Conservation (phyloP, 768 basidiomycete genomes). For the Podaxis sp. region DNA sequence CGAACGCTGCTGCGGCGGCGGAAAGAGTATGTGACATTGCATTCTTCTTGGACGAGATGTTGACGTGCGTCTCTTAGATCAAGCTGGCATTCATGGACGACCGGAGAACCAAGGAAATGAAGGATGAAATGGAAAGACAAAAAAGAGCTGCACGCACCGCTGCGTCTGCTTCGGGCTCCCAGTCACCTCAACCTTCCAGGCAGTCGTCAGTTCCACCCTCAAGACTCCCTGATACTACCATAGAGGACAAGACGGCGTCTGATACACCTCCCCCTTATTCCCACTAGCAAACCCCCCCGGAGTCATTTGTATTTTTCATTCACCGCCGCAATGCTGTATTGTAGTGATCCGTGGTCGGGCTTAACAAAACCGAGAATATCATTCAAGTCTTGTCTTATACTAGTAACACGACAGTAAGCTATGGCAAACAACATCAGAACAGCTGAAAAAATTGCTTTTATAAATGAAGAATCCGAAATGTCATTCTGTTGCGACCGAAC, state of each 20-base stretch:
- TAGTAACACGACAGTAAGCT: no score
- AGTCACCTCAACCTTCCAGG: slow-evolving; percentile 3
- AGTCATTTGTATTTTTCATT: background rate
- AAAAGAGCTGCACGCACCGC: slow-evolving; percentile 39
- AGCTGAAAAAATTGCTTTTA: background rate
- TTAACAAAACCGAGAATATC: background rate
- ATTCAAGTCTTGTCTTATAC: background rate
- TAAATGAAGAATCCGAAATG: background rate
- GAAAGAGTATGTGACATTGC: slow-evolving; percentile 43
- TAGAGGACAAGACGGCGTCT: background rate
- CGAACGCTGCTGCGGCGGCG: slow-evolving; percentile 48
- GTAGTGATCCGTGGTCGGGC: background rate
- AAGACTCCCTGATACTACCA: background rate
- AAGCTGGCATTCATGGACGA: slow-evolving; percentile 80
- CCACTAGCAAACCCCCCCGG: background rate
- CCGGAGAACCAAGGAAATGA: slow-evolving; percentile 52
- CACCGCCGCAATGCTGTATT: background rate
- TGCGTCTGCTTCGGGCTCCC: slow-evolving; percentile 13
- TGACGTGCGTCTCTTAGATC: slow-evolving; percentile 42
- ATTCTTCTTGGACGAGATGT: background rate
- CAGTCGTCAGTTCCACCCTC: slow-evolving; percentile 17
- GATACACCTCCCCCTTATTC: slow-evolving; percentile 4
- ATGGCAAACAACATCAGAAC: no score
- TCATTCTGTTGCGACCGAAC: background rate
- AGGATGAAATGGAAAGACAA: slow-evolving; percentile 60